Evolutionary conservation across 495 filamentous ascomycete genomes (phyloP), one percentile per base, ranked within the genome.

Genomic region (Aspergillus kassunensis): DNA sequence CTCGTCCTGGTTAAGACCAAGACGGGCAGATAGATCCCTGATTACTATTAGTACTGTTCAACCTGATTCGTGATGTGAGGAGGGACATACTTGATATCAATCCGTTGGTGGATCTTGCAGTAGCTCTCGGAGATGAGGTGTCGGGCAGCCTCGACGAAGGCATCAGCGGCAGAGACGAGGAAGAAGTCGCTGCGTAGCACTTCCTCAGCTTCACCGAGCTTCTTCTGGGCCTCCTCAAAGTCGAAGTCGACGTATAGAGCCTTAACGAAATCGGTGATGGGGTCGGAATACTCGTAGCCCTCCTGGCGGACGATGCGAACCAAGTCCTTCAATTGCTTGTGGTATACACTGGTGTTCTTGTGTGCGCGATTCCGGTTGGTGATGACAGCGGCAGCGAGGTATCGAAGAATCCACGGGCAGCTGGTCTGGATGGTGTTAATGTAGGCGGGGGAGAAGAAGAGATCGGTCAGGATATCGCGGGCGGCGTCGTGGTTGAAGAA

Each of bases 381-480:
- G 73, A 97, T 96, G 55, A 98, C 93, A 44, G 95, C 91, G 15
- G 91, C 91, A 49, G 90, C 83, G 27, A 98, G 81, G 73, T 97
- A 98, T 50, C 93, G 86, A 55, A 98, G 79, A 51, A 97, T 87
- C 95, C 95, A 97, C 4, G 93, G 90, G 75, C 92, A 96, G 71
- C 83, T 86, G 53, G 95, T 96, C 76, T 98, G 93, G 67, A 98
- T 97, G 59, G 91, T 96, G 80, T 97, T 97, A 80, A 98, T 97
- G 78, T 89, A 98, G 57, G 86, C 77, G 46, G 90, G 86, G 60
- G 86, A 93, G 82, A 97, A 97, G 81, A 97, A 91, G 56, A 97
- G 83, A 57, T 98, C 93, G 71, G 91, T 88, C 59, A 97, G 80
- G 57, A 78, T 81, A 57, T 98, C 93, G 56, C 90, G 87, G 48